phyloP scores from a whole-genome alignment of 2,329 filamentous ascomycete genomes.

The Pleomassaria siparia region DNA sequence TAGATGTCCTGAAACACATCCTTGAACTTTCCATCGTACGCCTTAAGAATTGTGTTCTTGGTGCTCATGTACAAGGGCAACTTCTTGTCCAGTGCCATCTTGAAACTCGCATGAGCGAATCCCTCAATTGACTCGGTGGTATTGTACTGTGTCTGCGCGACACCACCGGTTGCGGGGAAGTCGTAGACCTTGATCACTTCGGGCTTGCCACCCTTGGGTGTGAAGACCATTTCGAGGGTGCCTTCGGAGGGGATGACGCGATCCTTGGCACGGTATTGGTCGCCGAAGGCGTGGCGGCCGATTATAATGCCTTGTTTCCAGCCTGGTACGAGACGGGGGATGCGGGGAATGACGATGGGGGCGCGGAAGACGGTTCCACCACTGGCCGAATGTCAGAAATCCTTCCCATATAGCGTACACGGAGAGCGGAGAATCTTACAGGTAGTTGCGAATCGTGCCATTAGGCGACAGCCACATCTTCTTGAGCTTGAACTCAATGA shows the following conservation, averaged over 20 bases:
- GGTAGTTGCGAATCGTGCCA: conserved; percentile 73
- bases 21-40: conserved; percentile 98
- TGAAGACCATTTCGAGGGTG: conserved; percentile 93
- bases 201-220: conserved; percentile 75
- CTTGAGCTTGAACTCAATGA: conserved; percentile 98
- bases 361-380: conserved; percentile 99
- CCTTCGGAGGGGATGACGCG: conserved; percentile 78
- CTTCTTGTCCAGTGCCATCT: conserved; percentile 83
- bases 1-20: conserved; percentile 99
- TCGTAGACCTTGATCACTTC: conserved; percentile 88
- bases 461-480: conserved; percentile 99
- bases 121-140: conserved; percentile 92
- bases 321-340: conserved; percentile 90
- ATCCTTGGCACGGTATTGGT: conserved; percentile 98
- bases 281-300: conserved; percentile 95
- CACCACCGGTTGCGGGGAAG: conserved; percentile 82
- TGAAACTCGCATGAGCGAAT: conserved; percentile 96
- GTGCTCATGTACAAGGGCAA: conserved; percentile 99
- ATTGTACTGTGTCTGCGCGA: conserved; percentile 97
- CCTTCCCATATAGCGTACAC: background rate
- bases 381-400: conserved; percentile 37
- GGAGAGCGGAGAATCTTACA: conserved; percentile 43
- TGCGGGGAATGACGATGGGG: conserved; percentile 92
- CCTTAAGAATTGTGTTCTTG: conserved; percentile 99
- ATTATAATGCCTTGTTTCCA: conserved; percentile 99